Evolutionary conservation across 2,329 filamentous ascomycete genomes (phyloP).

Genomic region (Cordyceps militaris): DNA sequence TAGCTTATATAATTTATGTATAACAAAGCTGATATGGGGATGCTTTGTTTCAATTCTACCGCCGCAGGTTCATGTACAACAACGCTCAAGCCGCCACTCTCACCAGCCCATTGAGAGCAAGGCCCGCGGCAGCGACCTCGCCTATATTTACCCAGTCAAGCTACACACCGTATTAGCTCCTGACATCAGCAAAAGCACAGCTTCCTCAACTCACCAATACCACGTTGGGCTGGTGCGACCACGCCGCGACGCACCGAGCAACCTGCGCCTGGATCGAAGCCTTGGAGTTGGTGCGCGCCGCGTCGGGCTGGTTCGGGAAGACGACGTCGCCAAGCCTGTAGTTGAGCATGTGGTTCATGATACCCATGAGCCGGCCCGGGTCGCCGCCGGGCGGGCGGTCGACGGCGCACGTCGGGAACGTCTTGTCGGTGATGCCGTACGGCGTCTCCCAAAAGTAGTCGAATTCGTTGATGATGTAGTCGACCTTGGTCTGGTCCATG

Average conservation of each 20-base stretch:
- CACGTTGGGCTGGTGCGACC: constrained; percentile 23
- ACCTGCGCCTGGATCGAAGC: constrained; percentile 24
- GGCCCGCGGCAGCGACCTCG: constrained; percentile 31
- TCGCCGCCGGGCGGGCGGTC: constrained; percentile 48
- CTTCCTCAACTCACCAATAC: constrained; percentile 27
- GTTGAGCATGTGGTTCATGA: constrained; percentile 34
- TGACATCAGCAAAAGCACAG: not conserved
- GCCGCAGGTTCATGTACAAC: not conserved
- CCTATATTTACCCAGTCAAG: constrained; percentile 37
- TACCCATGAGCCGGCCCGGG: constrained; percentile 34
- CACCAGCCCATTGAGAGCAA: constrained; percentile 30
- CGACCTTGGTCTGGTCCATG: constrained; percentile 40
- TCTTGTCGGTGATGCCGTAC: constrained; percentile 53
- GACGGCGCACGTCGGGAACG: constrained; percentile 58
- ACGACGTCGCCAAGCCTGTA: constrained; percentile 23
- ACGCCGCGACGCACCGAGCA: constrained; percentile 21
- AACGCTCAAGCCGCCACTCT: not conserved
- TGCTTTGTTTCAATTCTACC: too few relatives aligned
- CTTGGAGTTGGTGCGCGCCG: constrained; percentile 29
- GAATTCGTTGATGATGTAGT: constrained; percentile 60
- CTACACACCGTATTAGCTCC: constrained; percentile 20
- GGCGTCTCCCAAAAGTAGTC: constrained; percentile 65
- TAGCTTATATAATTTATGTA: not conserved
- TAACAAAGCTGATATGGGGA: not conserved
- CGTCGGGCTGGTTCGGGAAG: constrained; percentile 26